A percentile compares a stretch with the other conserved stretches of the same genome.
Evolutionary conservation across 805 yeast species (phyloP).

Genomic region (Yamadazyma ubonensis): DNA sequence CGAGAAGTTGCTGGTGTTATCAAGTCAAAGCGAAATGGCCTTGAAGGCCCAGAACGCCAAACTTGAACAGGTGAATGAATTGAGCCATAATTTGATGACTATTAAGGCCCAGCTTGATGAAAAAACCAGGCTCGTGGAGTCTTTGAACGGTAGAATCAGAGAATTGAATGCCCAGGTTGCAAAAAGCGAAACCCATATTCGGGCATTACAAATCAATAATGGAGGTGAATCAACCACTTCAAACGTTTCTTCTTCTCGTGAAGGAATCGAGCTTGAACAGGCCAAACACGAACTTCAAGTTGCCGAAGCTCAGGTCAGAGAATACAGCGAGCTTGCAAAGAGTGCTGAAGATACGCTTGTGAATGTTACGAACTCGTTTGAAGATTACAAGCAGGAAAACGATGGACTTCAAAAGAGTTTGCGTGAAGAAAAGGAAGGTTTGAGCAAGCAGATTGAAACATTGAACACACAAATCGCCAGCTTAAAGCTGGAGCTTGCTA

Average conservation of each 20-base stretch:
- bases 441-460: constrained; percentile 20
- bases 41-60: constrained; percentile 53
- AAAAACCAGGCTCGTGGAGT: constrained; percentile 40
- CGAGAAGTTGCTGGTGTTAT: constrained; percentile 47
- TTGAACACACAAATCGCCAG: constrained; percentile 23
- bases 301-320: constrained; percentile 57
- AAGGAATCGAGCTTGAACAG: constrained; percentile 13
- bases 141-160: constrained; percentile 36
- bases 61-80: constrained; percentile 54
- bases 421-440: constrained; percentile 23
- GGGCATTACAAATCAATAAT: constrained; percentile 19
- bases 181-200: constrained; percentile 15
- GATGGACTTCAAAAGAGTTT: constrained; percentile 23
- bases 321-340: constrained; percentile 59
- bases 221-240: constrained; percentile 11
- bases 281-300: constrained; percentile 46
- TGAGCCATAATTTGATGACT: constrained; percentile 44
- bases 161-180: constrained; percentile 25
- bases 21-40: constrained; percentile 57
- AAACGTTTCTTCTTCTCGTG: constrained; percentile 3
- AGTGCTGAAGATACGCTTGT: constrained; percentile 67
- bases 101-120: constrained; percentile 42
- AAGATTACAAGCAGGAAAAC: constrained; percentile 27
- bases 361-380: constrained; percentile 55
- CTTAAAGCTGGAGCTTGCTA: constrained; percentile 23